These are phyloP conservation scores for Eimeria praecox DNA, from an alignment of 169 alveolate species.

Conservation along the genomic window DNA sequence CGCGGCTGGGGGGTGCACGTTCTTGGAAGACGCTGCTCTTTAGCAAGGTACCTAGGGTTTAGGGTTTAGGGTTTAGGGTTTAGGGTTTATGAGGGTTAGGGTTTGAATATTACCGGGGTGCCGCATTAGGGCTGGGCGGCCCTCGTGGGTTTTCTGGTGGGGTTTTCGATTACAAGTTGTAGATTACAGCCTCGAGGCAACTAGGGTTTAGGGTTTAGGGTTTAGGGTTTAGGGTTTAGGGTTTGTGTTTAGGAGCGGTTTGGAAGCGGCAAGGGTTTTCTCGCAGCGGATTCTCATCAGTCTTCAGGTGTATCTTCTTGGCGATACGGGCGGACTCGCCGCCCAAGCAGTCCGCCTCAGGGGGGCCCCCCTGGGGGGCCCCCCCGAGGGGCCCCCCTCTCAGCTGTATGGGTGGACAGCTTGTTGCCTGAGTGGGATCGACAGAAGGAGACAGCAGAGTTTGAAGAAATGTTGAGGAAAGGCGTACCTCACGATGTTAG, in stretches of 20 bases:
- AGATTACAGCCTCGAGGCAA: too few relatives aligned
- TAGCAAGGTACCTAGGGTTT: neutral
- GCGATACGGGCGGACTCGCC: neutral
- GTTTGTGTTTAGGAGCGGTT: conserved; percentile 88
- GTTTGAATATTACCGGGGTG: neutral
- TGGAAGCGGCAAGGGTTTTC: conserved; percentile 93
- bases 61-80: conserved; percentile 43
- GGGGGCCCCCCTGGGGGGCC: conserved; percentile 26
- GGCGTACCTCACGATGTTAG: conserved; percentile 78
- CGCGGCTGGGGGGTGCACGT: neutral
- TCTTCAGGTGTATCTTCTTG: conserved; percentile 11
- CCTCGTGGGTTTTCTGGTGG: neutral
- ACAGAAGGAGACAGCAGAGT: conserved; percentile 95
- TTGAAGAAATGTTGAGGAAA: neutral
- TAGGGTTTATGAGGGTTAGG: neutral
- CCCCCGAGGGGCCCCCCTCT: conserved; percentile 29
- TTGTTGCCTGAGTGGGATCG: conserved; percentile 74
- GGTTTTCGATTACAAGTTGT: neutral
- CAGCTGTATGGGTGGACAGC: conserved; percentile 70
- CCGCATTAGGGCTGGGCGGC: neutral
- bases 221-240: conserved; percentile 45
- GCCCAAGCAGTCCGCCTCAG: neutral
- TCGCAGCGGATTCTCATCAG: conserved; percentile 84
- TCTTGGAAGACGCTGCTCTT: neutral
- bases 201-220: neutral